Conservation (phyloP, 169 alveolate species). For the Miamiensis avidus region DNA sequence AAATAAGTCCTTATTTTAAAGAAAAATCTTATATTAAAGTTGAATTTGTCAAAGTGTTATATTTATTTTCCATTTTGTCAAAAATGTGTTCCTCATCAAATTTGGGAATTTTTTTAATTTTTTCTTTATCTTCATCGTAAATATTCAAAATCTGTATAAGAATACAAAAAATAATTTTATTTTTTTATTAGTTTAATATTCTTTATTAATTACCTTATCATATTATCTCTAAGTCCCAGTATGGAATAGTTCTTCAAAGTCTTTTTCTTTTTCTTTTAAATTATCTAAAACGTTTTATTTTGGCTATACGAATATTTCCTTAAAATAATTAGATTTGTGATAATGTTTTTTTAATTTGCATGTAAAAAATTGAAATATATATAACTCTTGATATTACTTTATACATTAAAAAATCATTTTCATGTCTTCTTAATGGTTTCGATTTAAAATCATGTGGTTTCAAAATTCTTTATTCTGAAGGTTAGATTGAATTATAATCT, state of each 20-base stretch:
- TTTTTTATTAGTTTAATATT: background rate
- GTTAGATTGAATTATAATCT: slow-evolving; percentile 7
- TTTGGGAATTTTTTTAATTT: slow-evolving; percentile 15
- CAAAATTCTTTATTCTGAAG: background rate
- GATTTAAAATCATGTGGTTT: slow-evolving; percentile 44
- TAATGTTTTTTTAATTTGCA: background rate
- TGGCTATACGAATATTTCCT: slow-evolving; percentile 48
- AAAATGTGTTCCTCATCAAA: background rate
- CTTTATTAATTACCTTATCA: slow-evolving; percentile 17
- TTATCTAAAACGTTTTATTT: slow-evolving; percentile 34
- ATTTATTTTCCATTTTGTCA: background rate
- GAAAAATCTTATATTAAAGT: background rate
- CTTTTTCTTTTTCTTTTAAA: slow-evolving; percentile 48
- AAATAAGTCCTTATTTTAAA: background rate
- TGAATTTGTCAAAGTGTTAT: background rate
- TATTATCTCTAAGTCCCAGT: slow-evolving; percentile 33
- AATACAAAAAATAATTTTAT: too few species aligned
- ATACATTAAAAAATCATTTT: slow-evolving; percentile 45
- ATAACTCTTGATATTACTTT: background rate
- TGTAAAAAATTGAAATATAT: too few species aligned
- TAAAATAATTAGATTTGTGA: too few species aligned
- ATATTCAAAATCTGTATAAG: slow-evolving; percentile 6
- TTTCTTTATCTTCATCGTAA: slow-evolving; percentile 22
- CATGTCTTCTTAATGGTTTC: slow-evolving; percentile 39
- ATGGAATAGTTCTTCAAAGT: slow-evolving; percentile 45